Evolutionary conservation across 2,329 filamentous ascomycete species (phyloP).

Genomic region (Apiospora marii): DNA sequence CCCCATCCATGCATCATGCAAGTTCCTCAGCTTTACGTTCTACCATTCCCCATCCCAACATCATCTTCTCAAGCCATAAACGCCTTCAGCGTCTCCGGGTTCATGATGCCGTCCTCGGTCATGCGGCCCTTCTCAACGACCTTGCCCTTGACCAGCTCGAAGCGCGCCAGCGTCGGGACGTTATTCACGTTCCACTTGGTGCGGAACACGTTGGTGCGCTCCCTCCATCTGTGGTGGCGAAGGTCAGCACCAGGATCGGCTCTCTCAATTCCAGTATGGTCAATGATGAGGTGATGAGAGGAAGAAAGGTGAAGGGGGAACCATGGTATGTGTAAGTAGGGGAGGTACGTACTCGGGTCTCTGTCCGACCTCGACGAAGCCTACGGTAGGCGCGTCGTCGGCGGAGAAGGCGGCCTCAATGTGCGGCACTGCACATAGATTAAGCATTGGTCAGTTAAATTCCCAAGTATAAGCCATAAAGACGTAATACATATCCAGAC

Average conservation of each 20-base stretch:
- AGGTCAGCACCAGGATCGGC: background rate
- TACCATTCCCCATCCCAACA: background rate
- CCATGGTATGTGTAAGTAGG: background rate
- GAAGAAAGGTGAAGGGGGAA: background rate
- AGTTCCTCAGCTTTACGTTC: background rate
- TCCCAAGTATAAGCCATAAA: background rate
- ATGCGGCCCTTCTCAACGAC: conserved; percentile 42
- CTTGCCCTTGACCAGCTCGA: conserved; percentile 40
- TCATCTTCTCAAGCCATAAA: conserved; percentile 33
- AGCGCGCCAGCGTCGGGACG: conserved; percentile 46
- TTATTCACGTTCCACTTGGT: conserved; percentile 44
- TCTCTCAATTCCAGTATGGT: background rate
- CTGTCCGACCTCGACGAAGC: conserved; percentile 46
- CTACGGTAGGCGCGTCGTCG: conserved; percentile 36
- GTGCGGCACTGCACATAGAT: conserved; percentile 34
- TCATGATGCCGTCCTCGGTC: conserved; percentile 43
- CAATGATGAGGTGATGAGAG: too few species aligned
- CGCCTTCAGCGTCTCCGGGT: conserved; percentile 34
- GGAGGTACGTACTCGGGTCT: conserved; percentile 40
- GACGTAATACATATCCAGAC: too few species aligned
- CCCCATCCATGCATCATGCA: background rate
- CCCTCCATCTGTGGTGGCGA: conserved; percentile 45
- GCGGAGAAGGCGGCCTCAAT: conserved; percentile 42
- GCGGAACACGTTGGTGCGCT: conserved; percentile 43
- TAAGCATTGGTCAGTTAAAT: background rate